These are phyloP conservation scores for Phytopythium oedochilum DNA, from an alignment of 352 stramenopile genomes.

Conservation along the genomic window DNA sequence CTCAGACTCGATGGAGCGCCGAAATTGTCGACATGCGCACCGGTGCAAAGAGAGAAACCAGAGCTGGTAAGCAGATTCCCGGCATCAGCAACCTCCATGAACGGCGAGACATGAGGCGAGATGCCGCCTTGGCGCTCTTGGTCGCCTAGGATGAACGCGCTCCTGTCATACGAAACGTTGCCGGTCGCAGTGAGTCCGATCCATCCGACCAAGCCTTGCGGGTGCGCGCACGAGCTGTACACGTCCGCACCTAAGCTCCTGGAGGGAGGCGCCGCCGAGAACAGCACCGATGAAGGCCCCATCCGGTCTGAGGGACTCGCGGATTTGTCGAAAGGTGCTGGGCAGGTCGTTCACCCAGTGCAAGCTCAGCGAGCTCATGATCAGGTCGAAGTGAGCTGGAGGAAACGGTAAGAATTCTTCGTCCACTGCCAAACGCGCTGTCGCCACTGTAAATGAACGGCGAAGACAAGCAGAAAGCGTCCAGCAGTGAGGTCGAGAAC, in stretches of 20 bases:
- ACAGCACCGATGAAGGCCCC: slow-evolving; percentile 96
- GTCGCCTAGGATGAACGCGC: slow-evolving; percentile 92
- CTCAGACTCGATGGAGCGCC: no score
- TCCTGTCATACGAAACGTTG: slow-evolving; percentile 32
- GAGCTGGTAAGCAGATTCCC: slow-evolving; percentile 90
- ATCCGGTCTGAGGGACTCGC: slow-evolving; percentile 93
- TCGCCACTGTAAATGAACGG: slow-evolving; percentile 40
- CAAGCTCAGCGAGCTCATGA: slow-evolving; percentile 91
- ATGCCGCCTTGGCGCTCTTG: slow-evolving; percentile 94
- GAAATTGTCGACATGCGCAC: no score
- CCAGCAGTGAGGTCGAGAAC: background rate
- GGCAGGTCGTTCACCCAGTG: slow-evolving; percentile 98
- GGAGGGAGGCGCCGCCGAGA: slow-evolving; percentile 93
- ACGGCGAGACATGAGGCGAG: slow-evolving; percentile 93
- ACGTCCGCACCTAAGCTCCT: slow-evolving; percentile 89
- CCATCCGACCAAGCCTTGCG: background rate
- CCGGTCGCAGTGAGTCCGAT: slow-evolving; percentile 3
- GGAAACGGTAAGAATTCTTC: slow-evolving; percentile 95
- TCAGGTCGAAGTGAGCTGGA: slow-evolving; percentile 95
- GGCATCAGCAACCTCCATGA: slow-evolving; percentile 94
- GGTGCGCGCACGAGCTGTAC: no score
- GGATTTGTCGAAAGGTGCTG: slow-evolving; percentile 71
- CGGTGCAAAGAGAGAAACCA: slow-evolving; percentile 93
- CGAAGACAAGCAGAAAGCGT: slow-evolving; percentile 4
- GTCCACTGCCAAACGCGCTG: slow-evolving; percentile 77